A percentile compares a stretch with the other conserved stretches of the same genome.
These are phyloP conservation scores for Diaporthe citriasiana DNA, from an alignment of 2,329 filamentous ascomycete genomes.

Conservation along the genomic window DNA sequence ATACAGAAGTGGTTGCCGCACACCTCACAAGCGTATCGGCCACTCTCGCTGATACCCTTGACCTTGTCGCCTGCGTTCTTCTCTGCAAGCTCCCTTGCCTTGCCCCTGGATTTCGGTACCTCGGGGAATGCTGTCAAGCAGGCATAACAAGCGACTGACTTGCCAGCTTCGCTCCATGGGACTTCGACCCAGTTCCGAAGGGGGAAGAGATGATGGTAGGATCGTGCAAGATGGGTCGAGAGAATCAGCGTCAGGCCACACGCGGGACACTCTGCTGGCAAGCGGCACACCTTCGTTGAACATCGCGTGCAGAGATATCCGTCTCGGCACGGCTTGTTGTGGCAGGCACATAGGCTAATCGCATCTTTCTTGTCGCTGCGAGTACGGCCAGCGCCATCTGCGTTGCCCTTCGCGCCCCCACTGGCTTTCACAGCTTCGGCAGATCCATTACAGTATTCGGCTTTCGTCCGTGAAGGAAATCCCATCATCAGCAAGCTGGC, in stretches of 20 bases:
- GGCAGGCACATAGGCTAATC: slow-evolving; percentile 88
- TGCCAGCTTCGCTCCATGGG: slow-evolving; percentile 79
- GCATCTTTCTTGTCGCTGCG: slow-evolving; percentile 62
- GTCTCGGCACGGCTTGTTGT: slow-evolving; percentile 83
- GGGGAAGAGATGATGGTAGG: slow-evolving; percentile 93
- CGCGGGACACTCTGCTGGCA: slow-evolving; percentile 91
- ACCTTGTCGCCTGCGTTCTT: slow-evolving; percentile 44
- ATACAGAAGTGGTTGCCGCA: slow-evolving; percentile 96
- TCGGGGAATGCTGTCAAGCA: slow-evolving; percentile 82
- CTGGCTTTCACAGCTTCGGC: slow-evolving; percentile 5
- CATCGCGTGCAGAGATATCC: slow-evolving; percentile 95
- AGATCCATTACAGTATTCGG: slow-evolving; percentile 30
- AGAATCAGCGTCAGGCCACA: slow-evolving; percentile 94
- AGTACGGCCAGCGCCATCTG: not conserved
- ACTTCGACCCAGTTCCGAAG: slow-evolving; percentile 93
- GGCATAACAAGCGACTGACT: slow-evolving; percentile 78
- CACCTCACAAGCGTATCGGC: slow-evolving; percentile 89
- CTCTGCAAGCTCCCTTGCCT: slow-evolving; percentile 42
- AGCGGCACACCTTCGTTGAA: slow-evolving; percentile 86
- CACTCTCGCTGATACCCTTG: slow-evolving; percentile 85
- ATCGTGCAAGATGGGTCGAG: slow-evolving; percentile 92
- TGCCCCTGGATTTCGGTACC: slow-evolving; percentile 47
- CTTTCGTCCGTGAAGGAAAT: slow-evolving; percentile 87
- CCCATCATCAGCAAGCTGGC: slow-evolving; percentile 94
- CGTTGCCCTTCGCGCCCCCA: not conserved